Evolutionary conservation across 2,329 filamentous ascomycete genomes (phyloP), one percentile per base, ranked within the genome.

Genomic region (Elsinoe ampelina): DNA sequence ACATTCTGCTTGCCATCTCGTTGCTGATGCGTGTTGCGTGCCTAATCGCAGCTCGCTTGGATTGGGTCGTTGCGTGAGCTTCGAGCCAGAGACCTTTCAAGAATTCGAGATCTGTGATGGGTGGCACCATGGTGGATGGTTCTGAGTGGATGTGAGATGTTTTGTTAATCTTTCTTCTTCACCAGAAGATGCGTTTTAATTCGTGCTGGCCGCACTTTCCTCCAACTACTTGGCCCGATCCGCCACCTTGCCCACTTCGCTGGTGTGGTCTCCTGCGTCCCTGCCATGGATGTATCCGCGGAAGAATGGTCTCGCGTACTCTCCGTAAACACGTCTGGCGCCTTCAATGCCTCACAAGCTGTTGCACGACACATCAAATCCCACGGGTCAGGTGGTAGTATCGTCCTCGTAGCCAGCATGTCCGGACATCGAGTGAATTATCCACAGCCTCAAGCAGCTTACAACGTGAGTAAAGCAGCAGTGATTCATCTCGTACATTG

Each of bases 311-410:
- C 81, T 5, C 76, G 77, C 26, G 78, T 85, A 0, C 64, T 89
- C 17, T 85, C 88, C 57, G 78, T 90, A 65, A 91, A 91, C 65
- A 80, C 84, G 1, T 86, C 84, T 0, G 87, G 86, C 0, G 74
- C 78, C 0, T 91, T 88, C 63, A 72, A 89, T 13, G 83, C 81
- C 62, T 85, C 86, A 0, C 85, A 87, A 62, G 86, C 85, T 4
- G 75, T 75, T 1, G 80, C 77, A 3, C 71, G 71, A 54, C 70
- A 77, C n/a, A 84, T 86, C 77, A 73, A 79, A 11, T 57, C 67
- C 11, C 65, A 75, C 54, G 70, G 73, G 0, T 74, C 67, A 0
- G 78, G 81, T 0, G 85, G 86, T 0, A 77, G 77, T 39, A 85
- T 89, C 56, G 72, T 84, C 1, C 78, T 90, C 58, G 82, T 81